Evolutionary conservation across 805 yeast genomes (phyloP).

Genomic region (Metschnikowia lochheadii): DNA sequence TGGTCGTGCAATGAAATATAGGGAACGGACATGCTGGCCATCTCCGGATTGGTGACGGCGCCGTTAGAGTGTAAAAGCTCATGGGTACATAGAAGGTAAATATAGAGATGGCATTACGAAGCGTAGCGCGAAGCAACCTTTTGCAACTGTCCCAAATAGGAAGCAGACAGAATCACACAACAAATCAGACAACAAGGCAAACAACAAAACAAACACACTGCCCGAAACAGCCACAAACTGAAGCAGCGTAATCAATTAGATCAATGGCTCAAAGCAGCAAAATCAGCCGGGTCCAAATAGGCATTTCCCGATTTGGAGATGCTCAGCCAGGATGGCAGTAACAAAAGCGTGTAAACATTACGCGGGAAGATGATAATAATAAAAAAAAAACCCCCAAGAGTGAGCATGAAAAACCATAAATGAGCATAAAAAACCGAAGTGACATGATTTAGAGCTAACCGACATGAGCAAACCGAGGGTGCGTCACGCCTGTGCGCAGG

Average conservation of each 20-base stretch:
- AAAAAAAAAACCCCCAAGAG: background rate
- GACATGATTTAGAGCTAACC: background rate
- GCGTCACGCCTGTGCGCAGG: slow-evolving; percentile 1
- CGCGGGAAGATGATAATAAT: too few relatives aligned
- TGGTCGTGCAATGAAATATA: background rate
- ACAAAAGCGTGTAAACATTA: too few relatives aligned
- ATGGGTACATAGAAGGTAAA: slow-evolving; percentile 2
- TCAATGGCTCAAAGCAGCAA: background rate
- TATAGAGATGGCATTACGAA: background rate
- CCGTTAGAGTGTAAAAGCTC: background rate
- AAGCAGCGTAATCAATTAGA: too few relatives aligned
- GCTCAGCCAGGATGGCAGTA: too few relatives aligned
- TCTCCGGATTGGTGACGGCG: background rate
- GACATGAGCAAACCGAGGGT: slow-evolving; percentile 2
- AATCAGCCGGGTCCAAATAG: background rate
- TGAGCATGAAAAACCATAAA: background rate
- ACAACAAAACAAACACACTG: background rate
- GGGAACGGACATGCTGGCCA: background rate
- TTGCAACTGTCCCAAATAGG: too few relatives aligned
- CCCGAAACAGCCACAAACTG: too few relatives aligned
- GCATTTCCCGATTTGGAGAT: too few relatives aligned
- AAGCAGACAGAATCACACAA: background rate
- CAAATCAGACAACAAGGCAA: background rate
- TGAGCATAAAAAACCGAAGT: too few relatives aligned
- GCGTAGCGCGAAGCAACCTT: background rate